Evolutionary conservation across 352 stramenopile genomes (phyloP).

Genomic region (Globisporangium heterothallicum): DNA sequence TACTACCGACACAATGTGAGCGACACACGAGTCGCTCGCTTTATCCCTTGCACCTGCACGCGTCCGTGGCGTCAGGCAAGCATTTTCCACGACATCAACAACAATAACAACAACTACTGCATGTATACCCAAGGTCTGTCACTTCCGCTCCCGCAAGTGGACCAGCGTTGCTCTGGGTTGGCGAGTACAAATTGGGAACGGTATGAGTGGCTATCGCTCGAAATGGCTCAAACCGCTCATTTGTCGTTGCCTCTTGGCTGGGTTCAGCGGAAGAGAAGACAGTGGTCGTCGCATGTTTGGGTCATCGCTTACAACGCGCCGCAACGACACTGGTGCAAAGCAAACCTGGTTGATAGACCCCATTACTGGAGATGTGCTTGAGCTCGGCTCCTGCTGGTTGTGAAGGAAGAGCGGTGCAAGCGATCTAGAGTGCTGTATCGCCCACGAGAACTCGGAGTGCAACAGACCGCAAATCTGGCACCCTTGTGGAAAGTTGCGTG

Average conservation of each 20-base stretch:
- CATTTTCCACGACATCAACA: background rate
- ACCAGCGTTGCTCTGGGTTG: too few relatives aligned
- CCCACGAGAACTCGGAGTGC: slow-evolving; percentile 27
- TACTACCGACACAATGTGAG: too few relatives aligned
- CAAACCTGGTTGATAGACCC: background rate
- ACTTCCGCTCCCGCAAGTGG: too few relatives aligned
- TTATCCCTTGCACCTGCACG: background rate
- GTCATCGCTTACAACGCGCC: slow-evolving; percentile 18
- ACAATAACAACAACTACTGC: background rate
- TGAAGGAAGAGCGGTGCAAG: slow-evolving; percentile 29
- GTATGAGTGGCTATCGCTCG: background rate
- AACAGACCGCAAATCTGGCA: slow-evolving; percentile 29
- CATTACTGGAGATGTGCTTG: background rate
- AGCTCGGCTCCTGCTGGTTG: background rate
- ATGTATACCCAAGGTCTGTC: background rate
- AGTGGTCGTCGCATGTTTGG: slow-evolving; percentile 6
- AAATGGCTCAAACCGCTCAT: background rate
- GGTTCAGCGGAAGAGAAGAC: background rate
- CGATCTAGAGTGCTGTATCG: slow-evolving; percentile 26
- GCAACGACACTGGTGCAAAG: slow-evolving; percentile 2
- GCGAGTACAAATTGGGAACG: too few relatives aligned
- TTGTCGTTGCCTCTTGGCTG: slow-evolving; percentile 9
- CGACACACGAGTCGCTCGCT: too few relatives aligned
- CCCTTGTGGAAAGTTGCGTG: slow-evolving; percentile 16
- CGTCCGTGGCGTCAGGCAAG: background rate